Base-by-base conservation (phyloP, 2,329 filamentous ascomycete species). In the Verticillium nonalfalfae region DNA sequence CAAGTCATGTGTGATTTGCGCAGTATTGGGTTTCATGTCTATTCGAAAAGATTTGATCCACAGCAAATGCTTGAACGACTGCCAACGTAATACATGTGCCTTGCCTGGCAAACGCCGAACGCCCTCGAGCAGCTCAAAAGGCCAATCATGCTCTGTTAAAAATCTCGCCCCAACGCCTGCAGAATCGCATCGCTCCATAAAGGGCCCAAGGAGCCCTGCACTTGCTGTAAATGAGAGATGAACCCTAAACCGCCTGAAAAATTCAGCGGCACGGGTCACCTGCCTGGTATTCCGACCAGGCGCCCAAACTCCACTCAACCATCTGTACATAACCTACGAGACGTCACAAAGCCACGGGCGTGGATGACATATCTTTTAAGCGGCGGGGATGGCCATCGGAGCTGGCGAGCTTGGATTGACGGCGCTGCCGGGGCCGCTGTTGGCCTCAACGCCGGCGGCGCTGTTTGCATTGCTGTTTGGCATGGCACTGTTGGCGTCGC, bases 401-500 rank as follows among this genome's bases (percentile, higher is more conserved):
- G 76, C 79, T 0, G 83, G 82, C 7, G 84, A 85, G 59, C 80
- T 81, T 7, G 78, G 78, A n/a, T 78, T 73, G 13, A 83, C 67
- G 18, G 33, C 58, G 66, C 82, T 85, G 9, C 81, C 76, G 3
- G 76, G 71, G 11, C 73, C 73, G 67, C 80, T 84, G 60, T 74
- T 78, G 76, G 83, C 83, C 68, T 86, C 84, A 33, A 79, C 77
- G 54, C 84, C 83, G 58, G 65, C 74, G 14, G 74, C 76, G 26
- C 40, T 56, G 59, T 60, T 57, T 35, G 55, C 39, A 54, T 60
- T 59, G 40, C 65, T 62, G 56, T 66, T 60, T 9, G 54, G 54
- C 35, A 75, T 75, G 64, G 76, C 76, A 68, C 75, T 79, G 64
- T 76, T 77, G 65, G 69, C 73, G 60, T 77, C 78, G 69, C 81